A percentile compares a stretch with the other conserved stretches of the same genome.
These are phyloP conservation scores for Umbelopsis vinacea DNA, from an alignment of 192 early-diverging fungal species.

Conservation along the genomic window DNA sequence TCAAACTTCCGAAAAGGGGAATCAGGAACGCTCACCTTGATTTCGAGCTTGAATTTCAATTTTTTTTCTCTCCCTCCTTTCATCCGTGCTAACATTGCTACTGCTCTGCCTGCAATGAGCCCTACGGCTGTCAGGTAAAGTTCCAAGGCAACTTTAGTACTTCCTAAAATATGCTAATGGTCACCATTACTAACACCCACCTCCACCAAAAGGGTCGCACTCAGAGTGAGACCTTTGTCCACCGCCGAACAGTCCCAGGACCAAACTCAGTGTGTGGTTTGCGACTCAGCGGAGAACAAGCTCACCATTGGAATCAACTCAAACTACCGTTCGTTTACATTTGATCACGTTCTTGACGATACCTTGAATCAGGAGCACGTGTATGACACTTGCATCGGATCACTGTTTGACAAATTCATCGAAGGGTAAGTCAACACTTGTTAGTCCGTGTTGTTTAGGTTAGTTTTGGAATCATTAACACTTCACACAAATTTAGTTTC, in stretches of 20 bases:
- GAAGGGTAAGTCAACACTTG: constrained; percentile 62
- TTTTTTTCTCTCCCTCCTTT: not conserved
- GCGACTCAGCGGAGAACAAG: constrained; percentile 63
- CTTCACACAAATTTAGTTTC: constrained; percentile 50
- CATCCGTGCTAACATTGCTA: constrained; percentile 13
- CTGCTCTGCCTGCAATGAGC: constrained; percentile 24
- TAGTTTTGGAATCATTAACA: not conserved
- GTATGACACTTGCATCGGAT: constrained; percentile 60
- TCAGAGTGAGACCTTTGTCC: constrained; percentile 79
- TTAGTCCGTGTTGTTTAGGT: not conserved
- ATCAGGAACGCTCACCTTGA: not conserved
- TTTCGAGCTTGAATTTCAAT: not conserved
- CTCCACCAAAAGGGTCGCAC: constrained; percentile 62
- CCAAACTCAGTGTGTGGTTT: constrained; percentile 62
- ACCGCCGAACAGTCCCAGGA: constrained; percentile 74
- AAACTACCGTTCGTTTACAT: constrained; percentile 63
- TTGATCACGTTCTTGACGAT: constrained; percentile 70
- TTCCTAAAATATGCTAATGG: not conserved
- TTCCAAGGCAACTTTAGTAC: not conserved
- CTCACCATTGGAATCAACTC: constrained; percentile 61
- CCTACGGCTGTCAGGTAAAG: constrained; percentile 42
- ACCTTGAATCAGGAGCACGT: constrained; percentile 58
- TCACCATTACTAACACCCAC: not conserved
- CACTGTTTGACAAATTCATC: constrained; percentile 68
- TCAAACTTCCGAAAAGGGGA: not conserved